A percentile compares a stretch with the other conserved stretches of the same genome.
These are phyloP conservation scores for Fusarium oxysporum DNA, from an alignment of 2,329 filamentous ascomycete species.

Conservation along the genomic window DNA sequence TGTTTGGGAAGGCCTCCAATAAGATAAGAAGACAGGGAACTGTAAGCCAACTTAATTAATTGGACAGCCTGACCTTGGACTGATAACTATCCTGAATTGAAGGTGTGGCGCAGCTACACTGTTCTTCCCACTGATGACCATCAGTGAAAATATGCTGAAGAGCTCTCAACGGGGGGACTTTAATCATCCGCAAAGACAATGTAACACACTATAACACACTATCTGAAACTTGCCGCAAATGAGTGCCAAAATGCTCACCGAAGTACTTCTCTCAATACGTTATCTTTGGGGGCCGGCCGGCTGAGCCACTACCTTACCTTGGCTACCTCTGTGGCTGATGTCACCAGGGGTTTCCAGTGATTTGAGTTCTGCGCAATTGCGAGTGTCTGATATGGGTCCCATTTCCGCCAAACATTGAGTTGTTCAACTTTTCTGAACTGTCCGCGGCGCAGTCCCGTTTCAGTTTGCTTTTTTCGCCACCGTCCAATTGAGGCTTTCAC, in stretches of 20 bases:
- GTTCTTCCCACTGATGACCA: background rate
- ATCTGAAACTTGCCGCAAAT: background rate
- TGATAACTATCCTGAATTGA: background rate
- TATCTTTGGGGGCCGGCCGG: constrained; percentile 12
- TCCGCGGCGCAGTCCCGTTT: constrained; percentile 17
- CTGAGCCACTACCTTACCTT: background rate
- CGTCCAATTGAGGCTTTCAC: constrained; percentile 22
- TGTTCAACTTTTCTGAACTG: constrained; percentile 9
- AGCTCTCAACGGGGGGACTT: background rate
- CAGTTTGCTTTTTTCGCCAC: constrained; percentile 10
- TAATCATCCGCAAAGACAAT: no score
- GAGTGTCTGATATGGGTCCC: background rate
- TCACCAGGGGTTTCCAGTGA: background rate
- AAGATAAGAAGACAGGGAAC: background rate
- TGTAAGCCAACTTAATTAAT: background rate
- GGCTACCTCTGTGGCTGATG: constrained; percentile 21
- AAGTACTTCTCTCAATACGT: background rate
- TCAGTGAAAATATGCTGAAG: background rate
- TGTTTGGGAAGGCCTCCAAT: constrained; percentile 8
- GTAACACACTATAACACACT: background rate
- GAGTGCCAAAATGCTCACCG: background rate
- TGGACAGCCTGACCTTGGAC: background rate
- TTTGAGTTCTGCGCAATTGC: constrained; percentile 18
- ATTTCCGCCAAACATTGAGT: background rate
- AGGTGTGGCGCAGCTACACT: background rate